Percentiles rank a stretch among this genome's conserved stretches.
Conservation (phyloP, 495 filamentous ascomycete genomes). For the Chaetomium cochliodes region DNA sequence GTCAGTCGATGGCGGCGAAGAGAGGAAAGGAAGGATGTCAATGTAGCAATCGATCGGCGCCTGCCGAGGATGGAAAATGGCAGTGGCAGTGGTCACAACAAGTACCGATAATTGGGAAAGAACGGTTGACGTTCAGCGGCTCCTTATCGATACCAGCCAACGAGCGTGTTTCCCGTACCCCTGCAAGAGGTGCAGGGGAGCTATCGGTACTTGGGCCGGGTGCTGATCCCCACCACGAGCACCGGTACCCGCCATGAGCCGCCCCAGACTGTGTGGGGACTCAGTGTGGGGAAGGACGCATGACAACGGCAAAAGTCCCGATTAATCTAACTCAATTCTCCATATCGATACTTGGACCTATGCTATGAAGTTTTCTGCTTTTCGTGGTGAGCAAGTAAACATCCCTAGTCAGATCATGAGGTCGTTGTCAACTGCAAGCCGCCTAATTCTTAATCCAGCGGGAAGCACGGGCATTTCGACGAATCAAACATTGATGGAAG, state of each 20-base stretch:
- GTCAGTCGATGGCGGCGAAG: neutral
- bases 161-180: neutral
- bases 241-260: neutral
- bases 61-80: neutral
- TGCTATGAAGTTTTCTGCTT: neutral
- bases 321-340: neutral
- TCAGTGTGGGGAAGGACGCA: neutral
- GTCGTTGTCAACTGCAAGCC: conserved; percentile 4
- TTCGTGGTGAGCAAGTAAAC: neutral
- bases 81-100: neutral
- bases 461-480: neutral
- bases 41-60: conserved; percentile 7
- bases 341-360: neutral
- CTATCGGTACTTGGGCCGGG: conserved; percentile 14
- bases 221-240: neutral
- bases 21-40: neutral
- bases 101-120: neutral
- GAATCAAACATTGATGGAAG: neutral
- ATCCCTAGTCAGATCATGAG: neutral
- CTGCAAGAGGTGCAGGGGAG: neutral
- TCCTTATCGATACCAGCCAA: neutral
- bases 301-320: conserved; percentile 9
- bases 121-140: neutral
- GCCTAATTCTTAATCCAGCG: conserved; percentile 6
- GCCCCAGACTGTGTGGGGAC: neutral